Evolutionary conservation across 2,329 filamentous ascomycete species (phyloP).

Genomic region (Nemania sp.): DNA sequence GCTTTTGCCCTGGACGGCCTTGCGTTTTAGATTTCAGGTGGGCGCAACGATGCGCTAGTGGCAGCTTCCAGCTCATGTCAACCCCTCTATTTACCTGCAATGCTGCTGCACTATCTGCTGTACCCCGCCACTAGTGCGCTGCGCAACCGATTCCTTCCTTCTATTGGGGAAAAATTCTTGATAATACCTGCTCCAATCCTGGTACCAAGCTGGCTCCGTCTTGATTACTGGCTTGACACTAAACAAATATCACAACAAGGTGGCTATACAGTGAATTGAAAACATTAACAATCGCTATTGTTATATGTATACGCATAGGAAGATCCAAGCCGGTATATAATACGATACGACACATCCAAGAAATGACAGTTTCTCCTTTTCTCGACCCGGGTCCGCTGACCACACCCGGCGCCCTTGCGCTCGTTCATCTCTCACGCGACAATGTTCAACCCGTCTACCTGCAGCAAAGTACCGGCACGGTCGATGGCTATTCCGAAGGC

Average conservation of each 20-base stretch:
- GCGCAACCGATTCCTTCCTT: constrained; percentile 4
- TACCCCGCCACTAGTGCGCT: constrained; percentile 26
- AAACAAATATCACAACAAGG: no score
- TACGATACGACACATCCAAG: neutral
- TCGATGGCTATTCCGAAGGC: constrained; percentile 75
- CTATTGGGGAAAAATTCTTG: no score
- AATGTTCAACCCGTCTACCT: constrained; percentile 77
- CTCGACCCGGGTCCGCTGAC: constrained; percentile 69
- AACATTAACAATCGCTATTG: neutral
- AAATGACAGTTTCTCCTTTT: constrained; percentile 70
- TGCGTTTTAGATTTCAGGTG: neutral
- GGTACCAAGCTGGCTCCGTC: no score
- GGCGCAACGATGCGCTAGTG: neutral
- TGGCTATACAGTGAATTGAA: no score
- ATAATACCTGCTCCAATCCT: no score
- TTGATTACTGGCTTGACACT: no score
- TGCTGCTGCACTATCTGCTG: no score
- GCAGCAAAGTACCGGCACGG: constrained; percentile 60
- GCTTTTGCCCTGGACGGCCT: neutral
- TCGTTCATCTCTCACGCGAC: constrained; percentile 88
- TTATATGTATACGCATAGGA: no score
- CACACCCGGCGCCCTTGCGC: constrained; percentile 68
- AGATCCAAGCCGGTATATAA: no score
- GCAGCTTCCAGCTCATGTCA: neutral
- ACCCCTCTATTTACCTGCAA: constrained; percentile 24